Evolutionary conservation across 805 yeast species (phyloP).

Genomic region (Limtongia smithiae): DNA sequence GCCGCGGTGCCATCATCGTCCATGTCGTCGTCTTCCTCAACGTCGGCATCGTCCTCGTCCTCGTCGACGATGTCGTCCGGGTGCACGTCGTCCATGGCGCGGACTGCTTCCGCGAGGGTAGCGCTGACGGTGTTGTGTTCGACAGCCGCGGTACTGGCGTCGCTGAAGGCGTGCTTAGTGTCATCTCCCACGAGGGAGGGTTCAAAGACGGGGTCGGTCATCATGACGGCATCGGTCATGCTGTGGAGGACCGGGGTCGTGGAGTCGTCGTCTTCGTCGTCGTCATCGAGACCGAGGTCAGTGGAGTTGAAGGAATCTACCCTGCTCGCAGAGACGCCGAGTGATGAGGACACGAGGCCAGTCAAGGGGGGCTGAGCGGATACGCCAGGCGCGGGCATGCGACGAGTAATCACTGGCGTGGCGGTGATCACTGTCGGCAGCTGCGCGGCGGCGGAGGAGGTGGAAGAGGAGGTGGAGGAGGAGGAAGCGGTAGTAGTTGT

Average conservation of each 20-base stretch:
- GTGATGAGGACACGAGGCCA: too few species aligned
- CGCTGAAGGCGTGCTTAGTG: too few species aligned
- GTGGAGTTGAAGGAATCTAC: too few species aligned
- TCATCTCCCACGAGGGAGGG: not conserved
- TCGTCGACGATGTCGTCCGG: not conserved
- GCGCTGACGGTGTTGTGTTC: not conserved
- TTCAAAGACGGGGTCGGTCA: not conserved
- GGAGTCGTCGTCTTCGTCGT: too few species aligned
- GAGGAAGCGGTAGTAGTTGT: slow-evolving; percentile 3
- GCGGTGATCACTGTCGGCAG: not conserved
- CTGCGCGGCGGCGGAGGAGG: slow-evolving; percentile 12
- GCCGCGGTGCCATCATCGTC: not conserved
- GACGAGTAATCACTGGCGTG: not conserved
- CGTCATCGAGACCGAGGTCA: too few species aligned
- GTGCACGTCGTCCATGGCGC: slow-evolving; percentile 1
- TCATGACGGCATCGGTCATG: too few species aligned
- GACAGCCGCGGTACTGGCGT: too few species aligned
- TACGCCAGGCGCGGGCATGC: not conserved
- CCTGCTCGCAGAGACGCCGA: too few species aligned
- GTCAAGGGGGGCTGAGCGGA: too few species aligned
- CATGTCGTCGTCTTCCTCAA: not conserved
- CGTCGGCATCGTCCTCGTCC: slow-evolving; percentile 4
- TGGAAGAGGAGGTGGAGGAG: slow-evolving; percentile 14
- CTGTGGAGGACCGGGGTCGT: too few species aligned
- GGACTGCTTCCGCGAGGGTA: slow-evolving; percentile 1